Evolutionary conservation across 805 yeast genomes (phyloP), one percentile per base, ranked within the genome.

Genomic region (Candida khao-thaluensis): DNA sequence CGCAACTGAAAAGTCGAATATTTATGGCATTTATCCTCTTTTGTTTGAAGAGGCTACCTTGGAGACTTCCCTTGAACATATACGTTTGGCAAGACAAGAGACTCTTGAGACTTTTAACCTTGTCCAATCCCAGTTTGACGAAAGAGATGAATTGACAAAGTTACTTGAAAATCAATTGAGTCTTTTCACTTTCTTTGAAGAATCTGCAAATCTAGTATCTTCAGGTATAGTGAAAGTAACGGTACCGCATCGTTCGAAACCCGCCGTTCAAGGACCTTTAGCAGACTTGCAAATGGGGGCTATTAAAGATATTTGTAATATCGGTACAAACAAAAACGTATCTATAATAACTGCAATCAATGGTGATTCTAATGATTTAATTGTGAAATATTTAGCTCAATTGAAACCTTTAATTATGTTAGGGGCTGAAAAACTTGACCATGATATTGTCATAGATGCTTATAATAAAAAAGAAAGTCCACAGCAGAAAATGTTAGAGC

Each of bases 21-120:
- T 62, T 1, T 60, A 45, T 42, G 56, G 62, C 2, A 43, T 62
- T 14, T 62, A 49, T 39, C 70, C 69, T 5, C 60, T 59, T 38
- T 28, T 54, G 2, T 41, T 45, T 27, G 40, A 29, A 2, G 15
- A 24, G 10, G 20, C 30, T 20, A 8, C 12, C 4, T 20, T 43
- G 2, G 18, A 32, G 6, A 25, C 35, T 25, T n/a, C 38, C 3
- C 8, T 17, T 3, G 36, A 34, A 7, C 23, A 18, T 10, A 24
- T 35, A 3, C n/a, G 12, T 11, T 23, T 21, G 7, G 42, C 42
- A 3, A 27, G 17, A 17, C 25, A 35, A 22, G 52, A 47, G 20
- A 26, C 53, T 27, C 11, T 45, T 38, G 31, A 33, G 5, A 2
- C 26, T n/a, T 15, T 35, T 2, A 34, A 25, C 7, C 17, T 17